Percentiles rank a stretch among this genome's conserved stretches.
Evolutionary conservation across 1,284 basidiomycete species (phyloP).

Genomic region (Kalmanozyma brasiliensis): DNA sequence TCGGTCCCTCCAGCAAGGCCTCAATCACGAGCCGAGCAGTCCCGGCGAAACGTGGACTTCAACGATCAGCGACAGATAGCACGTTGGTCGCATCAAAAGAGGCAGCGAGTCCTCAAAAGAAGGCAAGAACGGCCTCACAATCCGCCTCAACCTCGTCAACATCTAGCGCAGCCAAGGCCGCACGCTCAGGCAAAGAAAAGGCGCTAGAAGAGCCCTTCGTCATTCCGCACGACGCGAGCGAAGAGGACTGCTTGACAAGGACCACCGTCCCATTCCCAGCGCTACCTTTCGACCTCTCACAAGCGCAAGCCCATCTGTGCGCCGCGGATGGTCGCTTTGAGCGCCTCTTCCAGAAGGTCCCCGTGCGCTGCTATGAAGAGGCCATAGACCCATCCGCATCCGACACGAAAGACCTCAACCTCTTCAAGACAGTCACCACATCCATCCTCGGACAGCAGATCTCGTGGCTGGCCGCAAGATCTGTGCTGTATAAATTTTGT

Average conservation of each 20-base stretch:
- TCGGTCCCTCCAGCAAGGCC: slow-evolving; percentile 29
- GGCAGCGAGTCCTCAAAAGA: background rate
- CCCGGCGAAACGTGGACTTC: slow-evolving; percentile 14
- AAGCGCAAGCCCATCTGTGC: slow-evolving; percentile 79
- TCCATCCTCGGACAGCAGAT: slow-evolving; percentile 88
- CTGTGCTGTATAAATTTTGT: slow-evolving; percentile 86
- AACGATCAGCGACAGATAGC: slow-evolving; percentile 38
- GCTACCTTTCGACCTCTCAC: slow-evolving; percentile 79
- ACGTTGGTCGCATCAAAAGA: slow-evolving; percentile 7
- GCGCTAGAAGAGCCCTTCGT: slow-evolving; percentile 40
- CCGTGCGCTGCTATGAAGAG: slow-evolving; percentile 79
- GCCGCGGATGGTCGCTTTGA: slow-evolving; percentile 77
- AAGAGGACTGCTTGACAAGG: slow-evolving; percentile 41
- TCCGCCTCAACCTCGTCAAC: background rate
- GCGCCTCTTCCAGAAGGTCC: slow-evolving; percentile 75
- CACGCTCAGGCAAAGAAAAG: slow-evolving; percentile 16
- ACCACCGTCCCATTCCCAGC: slow-evolving; percentile 50
- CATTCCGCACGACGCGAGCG: slow-evolving; percentile 32
- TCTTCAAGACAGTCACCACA: slow-evolving; percentile 71
- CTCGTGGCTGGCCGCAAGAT: slow-evolving; percentile 86
- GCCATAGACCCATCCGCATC: slow-evolving; percentile 51
- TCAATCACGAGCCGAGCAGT: slow-evolving; percentile 23
- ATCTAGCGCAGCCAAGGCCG: background rate
- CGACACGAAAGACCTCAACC: slow-evolving; percentile 70
- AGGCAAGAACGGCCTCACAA: background rate